Conservation (phyloP, 345 rosid species). For the Luvunga scandens region DNA sequence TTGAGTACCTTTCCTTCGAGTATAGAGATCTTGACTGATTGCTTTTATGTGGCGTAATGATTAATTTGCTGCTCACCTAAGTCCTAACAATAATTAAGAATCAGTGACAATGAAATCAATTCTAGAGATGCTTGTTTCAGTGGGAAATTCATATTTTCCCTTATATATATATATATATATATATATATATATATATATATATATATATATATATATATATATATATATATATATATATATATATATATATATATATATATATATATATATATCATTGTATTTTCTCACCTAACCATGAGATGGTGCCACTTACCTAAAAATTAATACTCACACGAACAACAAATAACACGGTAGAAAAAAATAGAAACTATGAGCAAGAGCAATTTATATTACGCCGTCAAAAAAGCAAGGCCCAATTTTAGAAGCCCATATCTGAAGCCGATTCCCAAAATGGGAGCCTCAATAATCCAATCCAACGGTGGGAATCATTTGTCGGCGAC, state of each 20-base stretch:
- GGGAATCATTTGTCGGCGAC: background rate
- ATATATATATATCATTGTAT: background rate
- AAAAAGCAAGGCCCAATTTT: background rate
- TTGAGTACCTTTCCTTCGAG: background rate
- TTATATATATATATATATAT: too few species aligned
- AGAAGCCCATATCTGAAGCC: too few species aligned
- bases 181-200: too few species aligned
- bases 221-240: too few species aligned
- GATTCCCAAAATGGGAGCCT: too few species aligned
- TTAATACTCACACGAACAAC: background rate
- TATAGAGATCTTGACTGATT: background rate
- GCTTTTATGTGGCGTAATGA: background rate
- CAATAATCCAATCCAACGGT: background rate
- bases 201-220: too few species aligned
- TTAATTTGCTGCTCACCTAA: background rate
- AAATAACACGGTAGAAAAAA: too few species aligned
- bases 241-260: too few species aligned
- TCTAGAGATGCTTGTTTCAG: background rate
- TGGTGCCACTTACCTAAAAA: background rate
- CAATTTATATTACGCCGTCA: too few species aligned
- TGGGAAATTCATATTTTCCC: background rate
- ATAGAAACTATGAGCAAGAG: too few species aligned
- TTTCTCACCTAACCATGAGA: background rate
- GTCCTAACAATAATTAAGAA: background rate
- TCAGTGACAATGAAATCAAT: background rate